Base-by-base conservation (phyloP, 176 grass and related monocot genomes). In the Oryza rufipogon region DNA sequence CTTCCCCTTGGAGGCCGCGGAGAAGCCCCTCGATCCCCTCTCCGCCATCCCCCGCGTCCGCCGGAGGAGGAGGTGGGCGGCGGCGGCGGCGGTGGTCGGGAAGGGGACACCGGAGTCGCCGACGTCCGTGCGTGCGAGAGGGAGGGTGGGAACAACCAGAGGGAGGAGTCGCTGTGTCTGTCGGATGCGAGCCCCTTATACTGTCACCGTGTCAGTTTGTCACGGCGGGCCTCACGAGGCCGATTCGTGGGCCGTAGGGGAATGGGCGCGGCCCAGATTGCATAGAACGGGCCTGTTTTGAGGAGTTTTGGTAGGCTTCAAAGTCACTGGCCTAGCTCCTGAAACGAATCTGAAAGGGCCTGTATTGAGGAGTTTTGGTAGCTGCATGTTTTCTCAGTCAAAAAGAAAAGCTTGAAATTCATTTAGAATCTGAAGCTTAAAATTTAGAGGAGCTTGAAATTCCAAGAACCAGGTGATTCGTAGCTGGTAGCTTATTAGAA, bases 21-120 rank as follows among this genome's bases (percentile, higher is more conserved):
- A 84, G 63, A 38, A 76, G 17, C 30, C 72, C 49, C 76, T 84
- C 19, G 72, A 60, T 22, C 81, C 45, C 45, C 20, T 76, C 1
- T 51, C 32, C 20, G 72, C 33, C 82, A 84, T 84, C 14, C 17
- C 17, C 30, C 0, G 71, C 44, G 8, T 45, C 72, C 19, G 30
- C 45, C 22, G 45, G 72, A 68, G 63, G 61, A 76, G 71, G 30
- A 65, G 54, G 54, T 4, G 7, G 54, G 54, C 17, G 39, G 63
- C 23, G 54, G 54, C 17, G 54, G 19, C 17, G 39, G 63, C 23
- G 79, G 79, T 6, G 33, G 67, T 17, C 47, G 49, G 47, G 66
- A 34, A 41, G 64, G 5, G 22, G 22, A 3, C 56, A 20, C 39
- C 81, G 70, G 17, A 65, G 56, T 65, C 17, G 70, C 46, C 66